A percentile compares a stretch with the other conserved stretches of the same genome.
Evolutionary conservation across 2,329 filamentous ascomycete species (phyloP).

Genomic region (Calcarisporium arbuscula): DNA sequence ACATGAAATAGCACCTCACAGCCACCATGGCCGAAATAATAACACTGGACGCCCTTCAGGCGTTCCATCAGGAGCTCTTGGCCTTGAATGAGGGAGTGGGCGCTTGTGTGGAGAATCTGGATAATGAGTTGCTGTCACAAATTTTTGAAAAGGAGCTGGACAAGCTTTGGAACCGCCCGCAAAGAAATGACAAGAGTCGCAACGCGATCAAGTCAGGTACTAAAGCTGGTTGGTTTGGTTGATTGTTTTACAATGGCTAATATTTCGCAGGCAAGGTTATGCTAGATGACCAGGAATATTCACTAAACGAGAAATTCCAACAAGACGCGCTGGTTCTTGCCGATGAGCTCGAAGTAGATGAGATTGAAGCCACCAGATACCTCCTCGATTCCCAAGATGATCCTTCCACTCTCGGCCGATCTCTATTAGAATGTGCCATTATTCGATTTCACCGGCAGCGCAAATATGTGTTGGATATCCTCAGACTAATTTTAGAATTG

Average conservation of each 20-base stretch:
- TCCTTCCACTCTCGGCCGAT: conserved; percentile 60
- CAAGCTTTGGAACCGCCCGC: conserved; percentile 65
- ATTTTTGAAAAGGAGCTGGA: conserved; percentile 68
- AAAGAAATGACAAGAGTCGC: conserved; percentile 70
- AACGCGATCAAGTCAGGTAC: conserved; percentile 62
- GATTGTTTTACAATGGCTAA: background rate
- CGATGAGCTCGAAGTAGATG: conserved; percentile 85
- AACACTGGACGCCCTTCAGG: conserved; percentile 70
- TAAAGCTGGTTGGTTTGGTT: conserved; percentile 11
- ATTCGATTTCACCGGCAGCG: conserved; percentile 85
- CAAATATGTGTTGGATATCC: conserved; percentile 73
- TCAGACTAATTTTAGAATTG: conserved; percentile 72
- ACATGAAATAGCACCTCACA: conserved; percentile 40
- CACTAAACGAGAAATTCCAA: conserved; percentile 81
- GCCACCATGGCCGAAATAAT: conserved; percentile 65
- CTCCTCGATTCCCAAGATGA: conserved; percentile 70
- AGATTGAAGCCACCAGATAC: conserved; percentile 73
- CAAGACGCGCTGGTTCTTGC: conserved; percentile 75
- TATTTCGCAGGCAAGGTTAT: conserved; percentile 63
- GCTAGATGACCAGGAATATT: conserved; percentile 66
- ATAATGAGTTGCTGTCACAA: conserved; percentile 63
- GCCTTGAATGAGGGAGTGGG: conserved; percentile 64
- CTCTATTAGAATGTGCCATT: conserved; percentile 70
- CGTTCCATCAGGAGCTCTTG: conserved; percentile 78
- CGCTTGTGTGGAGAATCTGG: conserved; percentile 57